Percentiles rank a stretch among this genome's conserved stretches.
phyloP scores from a whole-genome alignment of 208 protist genomes.

The Trypanosoma rangeli region DNA sequence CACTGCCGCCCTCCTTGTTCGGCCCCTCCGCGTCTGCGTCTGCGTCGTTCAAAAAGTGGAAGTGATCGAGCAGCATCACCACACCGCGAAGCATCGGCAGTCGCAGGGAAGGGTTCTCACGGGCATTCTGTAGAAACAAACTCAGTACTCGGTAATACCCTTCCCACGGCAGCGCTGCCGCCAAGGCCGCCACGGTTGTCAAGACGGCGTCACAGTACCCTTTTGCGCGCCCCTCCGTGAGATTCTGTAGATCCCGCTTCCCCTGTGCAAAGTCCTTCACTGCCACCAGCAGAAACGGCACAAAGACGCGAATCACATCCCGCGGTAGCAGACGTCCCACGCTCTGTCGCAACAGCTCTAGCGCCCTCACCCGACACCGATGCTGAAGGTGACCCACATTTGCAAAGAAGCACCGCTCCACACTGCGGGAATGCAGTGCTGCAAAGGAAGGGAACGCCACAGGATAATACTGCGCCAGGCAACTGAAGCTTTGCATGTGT shows the following conservation, averaged over 20 bases:
- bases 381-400: constrained; percentile 87
- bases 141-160: constrained; percentile 86
- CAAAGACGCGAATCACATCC: constrained; percentile 83
- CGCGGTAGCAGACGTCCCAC: constrained; percentile 58
- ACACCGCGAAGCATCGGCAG: constrained; percentile 85
- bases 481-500: constrained; percentile 75
- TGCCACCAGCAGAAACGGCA: constrained; percentile 80
- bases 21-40: constrained; percentile 20
- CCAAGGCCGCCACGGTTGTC: constrained; percentile 66
- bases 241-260: constrained; percentile 74
- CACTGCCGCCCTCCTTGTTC: not conserved
- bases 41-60: constrained; percentile 73
- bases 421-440: constrained; percentile 68
- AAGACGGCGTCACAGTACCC: constrained; percentile 85
- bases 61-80: constrained; percentile 84
- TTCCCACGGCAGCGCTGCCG: constrained; percentile 78
- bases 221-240: constrained; percentile 79
- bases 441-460: constrained; percentile 70
- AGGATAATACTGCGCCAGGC: constrained; percentile 62
- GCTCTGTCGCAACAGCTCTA: constrained; percentile 59
- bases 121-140: constrained; percentile 77
- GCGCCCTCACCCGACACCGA: constrained; percentile 76
- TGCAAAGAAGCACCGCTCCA: constrained; percentile 78
- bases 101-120: constrained; percentile 58
- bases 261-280: constrained; percentile 89